A percentile compares a stretch with the other conserved stretches of the same genome.
phyloP scores from a whole-genome alignment of 2,329 filamentous ascomycete genomes.

The Xylaria sp. region DNA sequence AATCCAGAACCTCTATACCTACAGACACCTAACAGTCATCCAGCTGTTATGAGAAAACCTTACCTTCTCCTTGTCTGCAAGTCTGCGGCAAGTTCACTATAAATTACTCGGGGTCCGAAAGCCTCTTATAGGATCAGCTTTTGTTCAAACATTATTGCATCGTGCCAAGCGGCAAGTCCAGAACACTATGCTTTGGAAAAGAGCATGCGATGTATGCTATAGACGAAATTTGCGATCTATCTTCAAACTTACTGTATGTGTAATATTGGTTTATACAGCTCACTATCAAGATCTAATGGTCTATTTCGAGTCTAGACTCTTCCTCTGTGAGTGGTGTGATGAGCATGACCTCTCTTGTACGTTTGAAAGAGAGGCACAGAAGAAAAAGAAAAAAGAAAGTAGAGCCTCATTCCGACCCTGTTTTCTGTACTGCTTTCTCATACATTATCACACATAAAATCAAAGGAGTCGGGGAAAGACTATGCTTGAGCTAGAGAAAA shows the following conservation, averaged over 20 bases:
- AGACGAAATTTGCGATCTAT: conserved; percentile 15
- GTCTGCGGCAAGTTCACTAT: not conserved
- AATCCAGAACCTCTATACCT: too few relatives aligned
- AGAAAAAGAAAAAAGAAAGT: conserved; percentile 16
- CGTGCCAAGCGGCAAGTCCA: not conserved
- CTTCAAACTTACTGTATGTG: not conserved
- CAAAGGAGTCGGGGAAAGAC: too few relatives aligned
- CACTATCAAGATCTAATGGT: conserved; percentile 19
- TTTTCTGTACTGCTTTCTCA: too few relatives aligned
- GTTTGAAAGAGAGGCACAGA: conserved; percentile 19
- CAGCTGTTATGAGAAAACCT: too few relatives aligned
- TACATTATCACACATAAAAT: too few relatives aligned
- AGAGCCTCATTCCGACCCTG: too few relatives aligned
- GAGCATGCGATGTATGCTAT: conserved; percentile 32
- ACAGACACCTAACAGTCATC: too few relatives aligned
- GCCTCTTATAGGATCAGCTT: conserved; percentile 3
- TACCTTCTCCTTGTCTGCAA: too few relatives aligned
- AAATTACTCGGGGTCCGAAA: conserved; percentile 15
- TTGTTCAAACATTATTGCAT: not conserved
- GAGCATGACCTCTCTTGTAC: conserved; percentile 26
- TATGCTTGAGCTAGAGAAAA: too few relatives aligned
- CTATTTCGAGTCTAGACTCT: conserved; percentile 4
- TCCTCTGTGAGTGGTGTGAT: conserved; percentile 23
- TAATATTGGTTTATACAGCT: conserved; percentile 2
- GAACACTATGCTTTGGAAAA: conserved; percentile 23